Evolutionary conservation across 176 grass and related monocot genomes (phyloP), one percentile per base, ranked within the genome.

Genomic region (Stipa capillata): DNA sequence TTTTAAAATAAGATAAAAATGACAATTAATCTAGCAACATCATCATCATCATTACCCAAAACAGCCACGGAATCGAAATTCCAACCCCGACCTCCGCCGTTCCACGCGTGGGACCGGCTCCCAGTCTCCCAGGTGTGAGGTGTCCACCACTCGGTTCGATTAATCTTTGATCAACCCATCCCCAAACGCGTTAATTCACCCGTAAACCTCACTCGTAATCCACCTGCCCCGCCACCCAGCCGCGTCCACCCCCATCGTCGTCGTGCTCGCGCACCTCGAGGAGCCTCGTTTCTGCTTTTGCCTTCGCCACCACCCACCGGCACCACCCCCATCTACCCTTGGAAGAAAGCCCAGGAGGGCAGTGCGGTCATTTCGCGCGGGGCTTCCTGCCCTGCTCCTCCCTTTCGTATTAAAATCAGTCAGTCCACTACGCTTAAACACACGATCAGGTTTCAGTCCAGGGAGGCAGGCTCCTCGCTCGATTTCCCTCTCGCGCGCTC

Each of bases 171-270:
- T 8, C 18, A 12, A 14, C 17, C 16, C 31, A 62, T 9, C 8
- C 59, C 16, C n/a, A n/a, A n/a, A 32, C 27, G 7, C 43, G 11
- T 41, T 64, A 83, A 65, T 65, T 12, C 4, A 15, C 73, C 2
- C 3, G 13, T 21, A 81, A n/a, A n/a, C n/a, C n/a, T 25, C 71
- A 25, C 32, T 17, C 32, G 33, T 74, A 73, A 73, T 13, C 49
- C 71, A 56, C 50, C 69, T 8, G 72, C 72, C 16, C 48, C 5
- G 47, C 48, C 2, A 12, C 39, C 0, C 28, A 28, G 75, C 13
- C 81, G 50, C 73, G 63, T 78, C 51, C 63, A 84, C 73, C 73
- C n/a, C n/a, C n/a, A n/a, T 84, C 73, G 50, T 5, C 73, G 14
- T 8, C 35, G 23, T 12, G 20, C n/a, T 0, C 17, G 15, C 15